Evolutionary conservation across 495 filamentous ascomycete species (phyloP).

Genomic region (Massariosphaeria phaeospora): DNA sequence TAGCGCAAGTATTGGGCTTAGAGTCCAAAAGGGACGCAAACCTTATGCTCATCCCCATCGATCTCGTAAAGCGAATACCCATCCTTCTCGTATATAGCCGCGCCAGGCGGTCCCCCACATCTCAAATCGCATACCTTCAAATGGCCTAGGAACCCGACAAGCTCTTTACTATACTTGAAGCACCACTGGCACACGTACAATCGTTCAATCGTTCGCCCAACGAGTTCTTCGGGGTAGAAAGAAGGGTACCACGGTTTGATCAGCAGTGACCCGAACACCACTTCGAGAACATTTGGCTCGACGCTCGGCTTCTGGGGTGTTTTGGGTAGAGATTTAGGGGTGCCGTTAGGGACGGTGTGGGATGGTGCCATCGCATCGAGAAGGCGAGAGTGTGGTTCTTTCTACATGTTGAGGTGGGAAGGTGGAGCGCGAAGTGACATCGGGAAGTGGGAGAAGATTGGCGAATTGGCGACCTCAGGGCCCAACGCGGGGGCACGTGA

Average conservation of each 20-base stretch:
- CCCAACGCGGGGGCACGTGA: too few relatives aligned
- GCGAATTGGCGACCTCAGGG: background rate
- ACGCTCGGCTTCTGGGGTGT: background rate
- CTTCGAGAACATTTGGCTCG: slow-evolving; percentile 42
- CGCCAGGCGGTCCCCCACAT: slow-evolving; percentile 38
- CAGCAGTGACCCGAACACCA: slow-evolving; percentile 44
- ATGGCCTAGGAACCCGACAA: slow-evolving; percentile 55
- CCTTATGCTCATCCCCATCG: slow-evolving; percentile 77
- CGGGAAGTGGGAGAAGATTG: too few relatives aligned
- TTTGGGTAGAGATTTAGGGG: slow-evolving; percentile 2
- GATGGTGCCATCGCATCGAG: background rate
- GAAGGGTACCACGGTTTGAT: slow-evolving; percentile 47
- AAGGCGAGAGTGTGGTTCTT: too few relatives aligned
- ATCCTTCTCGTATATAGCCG: slow-evolving; percentile 54
- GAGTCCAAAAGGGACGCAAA: slow-evolving; percentile 36
- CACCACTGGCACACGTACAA: slow-evolving; percentile 89
- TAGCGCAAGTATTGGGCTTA: background rate
- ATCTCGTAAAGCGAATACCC: slow-evolving; percentile 77
- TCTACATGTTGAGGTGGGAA: too few relatives aligned
- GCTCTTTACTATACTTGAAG: slow-evolving; percentile 82
- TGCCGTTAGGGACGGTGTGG: background rate
- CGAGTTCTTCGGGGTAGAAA: slow-evolving; percentile 45
- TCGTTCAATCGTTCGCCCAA: slow-evolving; percentile 44
- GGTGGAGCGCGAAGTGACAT: too few relatives aligned
- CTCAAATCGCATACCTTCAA: slow-evolving; percentile 43